Evolutionary conservation across 371 early-diverging fungal genomes (phyloP).

Genomic region (Parasitella parasitica): DNA sequence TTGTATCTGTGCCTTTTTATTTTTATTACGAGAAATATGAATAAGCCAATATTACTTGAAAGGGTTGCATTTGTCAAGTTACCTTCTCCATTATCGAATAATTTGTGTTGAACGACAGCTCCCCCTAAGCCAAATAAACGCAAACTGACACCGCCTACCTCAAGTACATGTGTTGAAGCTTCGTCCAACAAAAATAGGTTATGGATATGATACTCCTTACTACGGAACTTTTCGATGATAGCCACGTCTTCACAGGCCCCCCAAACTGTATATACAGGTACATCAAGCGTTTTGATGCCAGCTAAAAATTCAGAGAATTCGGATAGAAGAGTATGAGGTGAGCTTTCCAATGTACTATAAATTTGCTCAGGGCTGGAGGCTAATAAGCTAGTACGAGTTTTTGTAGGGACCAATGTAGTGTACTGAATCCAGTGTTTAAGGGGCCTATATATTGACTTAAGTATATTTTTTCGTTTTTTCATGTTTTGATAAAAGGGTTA

Average conservation of each 20-base stretch:
- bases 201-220: conserved; percentile 46
- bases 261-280: conserved; percentile 69
- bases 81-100: conserved; percentile 74
- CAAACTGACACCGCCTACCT: conserved; percentile 61
- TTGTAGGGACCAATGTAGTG: conserved; percentile 57
- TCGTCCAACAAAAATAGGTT: conserved; percentile 64
- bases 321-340: conserved; percentile 49
- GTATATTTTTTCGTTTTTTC: not conserved
- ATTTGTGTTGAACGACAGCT: conserved; percentile 64
- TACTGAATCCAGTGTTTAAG: conserved; percentile 64
- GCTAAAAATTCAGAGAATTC: conserved; percentile 57
- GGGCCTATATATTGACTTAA: conserved; percentile 36
- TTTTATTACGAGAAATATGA: not conserved
- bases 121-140: conserved; percentile 70
- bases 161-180: conserved; percentile 53
- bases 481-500: conserved; percentile 15
- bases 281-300: conserved; percentile 47
- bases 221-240: conserved; percentile 62
- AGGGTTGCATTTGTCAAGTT: not conserved
- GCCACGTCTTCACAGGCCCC: conserved; percentile 70
- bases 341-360: conserved; percentile 49
- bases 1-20: conserved; percentile 54
- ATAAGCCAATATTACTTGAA: not conserved
- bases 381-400: conserved; percentile 46
- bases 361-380: conserved; percentile 45